A percentile compares a stretch with the other conserved stretches of the same genome.
These are phyloP conservation scores for Fonsecaea multimorphosa DNA, from an alignment of 2,329 filamentous ascomycete species.

Conservation along the genomic window DNA sequence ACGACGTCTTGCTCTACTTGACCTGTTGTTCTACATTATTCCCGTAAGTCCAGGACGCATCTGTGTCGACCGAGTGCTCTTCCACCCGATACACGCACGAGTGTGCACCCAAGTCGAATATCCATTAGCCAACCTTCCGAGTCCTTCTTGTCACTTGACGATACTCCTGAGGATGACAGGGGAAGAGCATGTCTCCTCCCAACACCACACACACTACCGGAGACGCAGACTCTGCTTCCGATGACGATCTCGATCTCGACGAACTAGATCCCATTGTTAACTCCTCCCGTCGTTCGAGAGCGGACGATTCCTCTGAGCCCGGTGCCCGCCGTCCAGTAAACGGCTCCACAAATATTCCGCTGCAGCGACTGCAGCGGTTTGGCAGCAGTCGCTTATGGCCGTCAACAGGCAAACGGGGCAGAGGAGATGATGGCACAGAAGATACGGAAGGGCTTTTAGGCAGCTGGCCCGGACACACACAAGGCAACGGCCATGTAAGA, in stretches of 20 bases:
- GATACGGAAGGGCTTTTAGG: slow-evolving; percentile 70
- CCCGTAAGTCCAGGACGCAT: not conserved
- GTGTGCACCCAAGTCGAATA: not conserved
- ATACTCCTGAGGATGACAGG: slow-evolving; percentile 28
- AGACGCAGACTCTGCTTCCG: slow-evolving; percentile 47
- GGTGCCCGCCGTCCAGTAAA: slow-evolving; percentile 11
- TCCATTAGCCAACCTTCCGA: not conserved
- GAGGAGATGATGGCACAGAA: slow-evolving; percentile 59
- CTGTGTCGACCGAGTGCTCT: not conserved
- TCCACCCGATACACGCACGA: not conserved
- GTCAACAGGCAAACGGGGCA: slow-evolving; percentile 27
- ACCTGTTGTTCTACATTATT: not conserved
- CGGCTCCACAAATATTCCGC: slow-evolving; percentile 44
- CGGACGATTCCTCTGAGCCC: slow-evolving; percentile 7
- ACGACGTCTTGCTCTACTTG: not conserved
- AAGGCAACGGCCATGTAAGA: slow-evolving; percentile 25
- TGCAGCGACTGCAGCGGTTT: slow-evolving; percentile 59
- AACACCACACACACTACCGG: slow-evolving; percentile 12
- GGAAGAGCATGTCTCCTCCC: slow-evolving; percentile 26
- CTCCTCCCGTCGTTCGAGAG: not conserved
- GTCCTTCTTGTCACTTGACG: not conserved
- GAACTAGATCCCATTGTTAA: slow-evolving; percentile 50
- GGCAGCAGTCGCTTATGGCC: slow-evolving; percentile 41
- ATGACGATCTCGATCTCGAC: slow-evolving; percentile 54
- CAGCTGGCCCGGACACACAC: slow-evolving; percentile 30